These are phyloP conservation scores for Didymella keratinophila DNA, from an alignment of 2,329 filamentous ascomycete genomes.

Conservation along the genomic window DNA sequence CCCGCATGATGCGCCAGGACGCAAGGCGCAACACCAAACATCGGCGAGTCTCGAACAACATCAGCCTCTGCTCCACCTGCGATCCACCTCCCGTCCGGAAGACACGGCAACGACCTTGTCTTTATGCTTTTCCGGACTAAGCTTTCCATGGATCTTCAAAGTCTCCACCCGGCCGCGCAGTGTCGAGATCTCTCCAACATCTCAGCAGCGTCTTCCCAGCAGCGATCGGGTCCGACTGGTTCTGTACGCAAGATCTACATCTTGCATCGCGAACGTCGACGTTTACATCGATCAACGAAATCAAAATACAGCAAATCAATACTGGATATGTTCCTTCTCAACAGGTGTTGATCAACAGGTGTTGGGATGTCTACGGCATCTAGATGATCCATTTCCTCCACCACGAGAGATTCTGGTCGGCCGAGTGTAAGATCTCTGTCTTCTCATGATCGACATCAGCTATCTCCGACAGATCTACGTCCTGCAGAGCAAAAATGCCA, in stretches of 20 bases:
- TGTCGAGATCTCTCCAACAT: background rate
- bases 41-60: background rate
- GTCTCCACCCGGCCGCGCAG: background rate
- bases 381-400: background rate
- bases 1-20: background rate
- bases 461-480: background rate
- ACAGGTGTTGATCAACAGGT: background rate
- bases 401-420: background rate
- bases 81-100: constrained; percentile 2
- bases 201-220: background rate
- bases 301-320: background rate
- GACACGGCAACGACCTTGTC: background rate
- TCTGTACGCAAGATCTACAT: background rate
- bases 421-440: background rate
- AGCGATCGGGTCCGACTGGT: background rate
- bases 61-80: background rate
- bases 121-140: constrained; percentile 3
- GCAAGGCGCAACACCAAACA: constrained; percentile 1
- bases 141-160: background rate
- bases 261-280: background rate
- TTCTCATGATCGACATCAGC: background rate
- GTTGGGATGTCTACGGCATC: background rate
- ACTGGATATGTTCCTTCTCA: background rate
- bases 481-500: background rate
- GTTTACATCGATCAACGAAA: background rate